Conservation (phyloP, 2,329 filamentous ascomycete genomes). For the Huntiella moniliformis region DNA sequence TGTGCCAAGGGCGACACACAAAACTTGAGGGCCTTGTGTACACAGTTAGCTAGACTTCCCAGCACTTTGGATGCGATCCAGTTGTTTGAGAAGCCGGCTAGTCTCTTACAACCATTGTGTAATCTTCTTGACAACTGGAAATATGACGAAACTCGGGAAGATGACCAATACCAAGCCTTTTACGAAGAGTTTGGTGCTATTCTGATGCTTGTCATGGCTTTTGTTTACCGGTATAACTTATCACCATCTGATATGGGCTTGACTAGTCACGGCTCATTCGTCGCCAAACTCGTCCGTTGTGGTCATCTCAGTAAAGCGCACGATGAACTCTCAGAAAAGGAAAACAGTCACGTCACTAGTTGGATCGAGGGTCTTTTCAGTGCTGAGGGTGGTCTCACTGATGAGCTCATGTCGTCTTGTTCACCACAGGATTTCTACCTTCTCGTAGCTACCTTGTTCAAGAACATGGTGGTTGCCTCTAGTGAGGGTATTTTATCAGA, state of each 20-base stretch:
- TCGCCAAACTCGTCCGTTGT: slow-evolving; percentile 44
- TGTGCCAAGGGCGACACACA: slow-evolving; percentile 61
- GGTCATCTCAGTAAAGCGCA: slow-evolving; percentile 37
- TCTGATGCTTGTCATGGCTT: slow-evolving; percentile 52
- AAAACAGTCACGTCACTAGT: slow-evolving; percentile 46
- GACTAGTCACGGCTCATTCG: slow-evolving; percentile 41
- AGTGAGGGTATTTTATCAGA: slow-evolving; percentile 46
- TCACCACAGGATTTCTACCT: slow-evolving; percentile 69
- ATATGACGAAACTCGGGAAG: slow-evolving; percentile 40
- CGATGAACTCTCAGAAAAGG: slow-evolving; percentile 43
- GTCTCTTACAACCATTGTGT: slow-evolving; percentile 56
- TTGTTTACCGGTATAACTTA: slow-evolving; percentile 58
- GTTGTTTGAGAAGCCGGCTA: slow-evolving; percentile 51
- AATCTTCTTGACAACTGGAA: slow-evolving; percentile 60
- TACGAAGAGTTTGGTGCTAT: slow-evolving; percentile 75
- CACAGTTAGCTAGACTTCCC: slow-evolving; percentile 53
- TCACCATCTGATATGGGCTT: slow-evolving; percentile 44
- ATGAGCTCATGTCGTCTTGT: slow-evolving; percentile 67
- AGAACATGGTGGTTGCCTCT: slow-evolving; percentile 54
- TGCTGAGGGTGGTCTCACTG: slow-evolving; percentile 53
- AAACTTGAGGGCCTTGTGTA: slow-evolving; percentile 58
- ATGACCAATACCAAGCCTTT: slow-evolving; percentile 54
- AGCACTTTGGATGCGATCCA: slow-evolving; percentile 56
- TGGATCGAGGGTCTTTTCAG: slow-evolving; percentile 69
- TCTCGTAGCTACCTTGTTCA: slow-evolving; percentile 57